Base-by-base conservation (phyloP, 202 grass and related monocot species). In the Setaria viridis region DNA sequence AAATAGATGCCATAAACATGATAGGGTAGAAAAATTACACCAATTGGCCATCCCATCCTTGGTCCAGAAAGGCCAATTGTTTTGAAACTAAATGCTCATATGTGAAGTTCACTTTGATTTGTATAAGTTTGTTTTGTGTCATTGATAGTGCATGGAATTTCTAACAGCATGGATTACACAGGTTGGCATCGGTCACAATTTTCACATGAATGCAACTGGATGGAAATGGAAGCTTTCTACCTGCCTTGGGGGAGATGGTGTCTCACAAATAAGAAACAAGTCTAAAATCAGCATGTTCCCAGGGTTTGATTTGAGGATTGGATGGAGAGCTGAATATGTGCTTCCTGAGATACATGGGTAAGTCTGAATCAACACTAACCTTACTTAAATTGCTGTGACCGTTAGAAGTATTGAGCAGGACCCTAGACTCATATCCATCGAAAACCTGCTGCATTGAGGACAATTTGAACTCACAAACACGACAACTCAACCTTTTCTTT, bases 161-260 rank as follows among this genome's bases (percentile, higher is more conserved):
- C 21, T 90, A 57, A 85, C 15, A 12, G 54, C 21, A 75, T 10
- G 64, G 16, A 19, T 37, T 65, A 67, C 56, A 55, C 91, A 96
- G 91, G 91, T 99, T 33, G 93, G 97, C 4, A 89, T 99, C 55
- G 97, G 93, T 29, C 97, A 99, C 82, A 99, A 88, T 80, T 99
- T 81, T 85, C 93, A 85, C 37, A 53, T 96, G 33, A 94, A 96
- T 69, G 93, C 97, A 43, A 93, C 82, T 56, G 93, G 91, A 51
- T 99, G 97, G 97, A 96, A 96, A 80, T 96, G 97, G 97, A 96
- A 96, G 73, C 90, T 94, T 85, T 94, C 97, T 62, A 96, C 93
- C 62, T 91, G 88, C 84, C 91, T 99, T 57, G 93, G 97, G 47
- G 91, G 93, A 90, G 97, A 96, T 75, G 97, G 97, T 33, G 9